Conservation (phyloP, 768 basidiomycete genomes). For the Collybia sordida region DNA sequence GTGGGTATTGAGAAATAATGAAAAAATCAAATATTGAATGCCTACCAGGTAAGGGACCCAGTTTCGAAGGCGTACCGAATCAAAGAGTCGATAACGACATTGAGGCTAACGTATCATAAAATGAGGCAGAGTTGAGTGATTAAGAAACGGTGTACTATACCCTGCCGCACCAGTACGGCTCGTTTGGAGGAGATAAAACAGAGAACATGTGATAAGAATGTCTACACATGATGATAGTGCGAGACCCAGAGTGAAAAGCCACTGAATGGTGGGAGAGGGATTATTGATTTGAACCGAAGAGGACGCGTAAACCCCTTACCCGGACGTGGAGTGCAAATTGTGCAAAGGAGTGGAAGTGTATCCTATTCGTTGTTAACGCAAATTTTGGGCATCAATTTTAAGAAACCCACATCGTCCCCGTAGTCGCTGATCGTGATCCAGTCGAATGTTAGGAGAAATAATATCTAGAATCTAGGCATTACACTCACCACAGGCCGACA, state of each 20-base stretch:
- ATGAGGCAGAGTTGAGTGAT: neutral
- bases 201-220: constrained; percentile 44
- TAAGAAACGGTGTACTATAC: constrained; percentile 20
- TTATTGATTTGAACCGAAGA: neutral
- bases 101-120: constrained; percentile 30
- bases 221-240: constrained; percentile 49
- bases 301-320: neutral
- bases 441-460: neutral
- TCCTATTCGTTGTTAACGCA: constrained; percentile 15
- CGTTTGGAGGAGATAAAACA: constrained; percentile 40
- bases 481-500: constrained; percentile 28
- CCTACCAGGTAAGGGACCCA: constrained; percentile 47
- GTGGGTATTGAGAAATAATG: neutral
- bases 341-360: constrained; percentile 5
- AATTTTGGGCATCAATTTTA: neutral
- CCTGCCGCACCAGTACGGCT: constrained; percentile 36
- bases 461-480: too few relatives aligned
- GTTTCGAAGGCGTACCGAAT: constrained; percentile 54
- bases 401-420: constrained; percentile 25
- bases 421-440: constrained; percentile 19
- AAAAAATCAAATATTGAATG: neutral
- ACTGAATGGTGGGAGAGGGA: constrained; percentile 27
- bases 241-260: constrained; percentile 54
- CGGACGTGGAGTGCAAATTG: constrained; percentile 1
- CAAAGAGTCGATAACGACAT: constrained; percentile 44